Evolutionary conservation across 2,329 filamentous ascomycete species (phyloP), one percentile per base, ranked within the genome.

Genomic region (Immersiporthe knoxdaviesiana): DNA sequence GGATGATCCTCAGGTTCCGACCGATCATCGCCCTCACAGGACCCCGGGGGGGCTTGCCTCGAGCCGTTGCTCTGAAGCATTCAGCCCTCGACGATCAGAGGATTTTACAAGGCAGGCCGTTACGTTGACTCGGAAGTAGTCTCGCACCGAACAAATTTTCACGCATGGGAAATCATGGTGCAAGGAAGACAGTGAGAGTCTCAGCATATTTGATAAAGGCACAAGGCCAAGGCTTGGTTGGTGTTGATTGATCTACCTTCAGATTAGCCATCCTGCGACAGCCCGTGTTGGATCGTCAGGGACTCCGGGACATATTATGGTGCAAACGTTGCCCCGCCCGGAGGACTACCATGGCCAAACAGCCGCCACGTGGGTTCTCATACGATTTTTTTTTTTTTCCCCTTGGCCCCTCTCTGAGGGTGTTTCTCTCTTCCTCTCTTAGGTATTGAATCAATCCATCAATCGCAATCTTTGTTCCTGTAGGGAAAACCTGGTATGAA

Each of bases 221-320:
- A 14, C 67, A 67, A 37, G 61, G 60, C 52, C 65, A 66, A 52
- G 61, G 59, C 61, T 44, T 50, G 41, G 44, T 68, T 47, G 41
- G 47, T 39, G 56, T 52, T 58, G 52, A 65, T 68, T 73, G 67
- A 74, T 75, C 74, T 72, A 77, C 75, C 72, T 69, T 71, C 72
- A 64, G 70, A 71, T 68, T 63, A 66, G 66, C 72, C 70, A 16
- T 71, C 73, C 72, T 77, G 75, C 74, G 73, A 77, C 75, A 56
- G 65, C 39, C 63, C 39, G 56, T 70, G 75, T 76, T 74, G 68
- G 74, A 76, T 73, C 70, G 65, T 59, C 67, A 72, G 72, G 73
- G 70, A 74, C 74, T 41, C 37, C 35, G 35, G 59, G n/a, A 41
- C 59, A 62, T 44, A 62, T 2, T 32, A n/a, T 18, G 30, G 50